These are phyloP conservation scores for Boletus vinaceobasis DNA, from an alignment of 768 basidiomycete genomes.

Conservation along the genomic window DNA sequence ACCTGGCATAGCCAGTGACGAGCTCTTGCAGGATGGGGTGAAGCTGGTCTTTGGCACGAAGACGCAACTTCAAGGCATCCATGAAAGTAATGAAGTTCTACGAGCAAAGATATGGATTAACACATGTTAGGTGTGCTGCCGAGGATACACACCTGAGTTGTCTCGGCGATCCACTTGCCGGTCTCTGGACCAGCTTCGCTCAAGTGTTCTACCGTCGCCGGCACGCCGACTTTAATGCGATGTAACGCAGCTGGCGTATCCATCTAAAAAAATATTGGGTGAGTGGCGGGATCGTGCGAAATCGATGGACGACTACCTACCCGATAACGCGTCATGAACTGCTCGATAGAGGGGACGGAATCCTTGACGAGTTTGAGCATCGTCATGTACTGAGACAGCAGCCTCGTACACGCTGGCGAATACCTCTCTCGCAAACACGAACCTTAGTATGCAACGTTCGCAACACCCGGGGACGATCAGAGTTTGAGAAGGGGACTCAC, in stretches of 20 bases:
- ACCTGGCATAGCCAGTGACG: slow-evolving; percentile 90
- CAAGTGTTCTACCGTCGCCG: slow-evolving; percentile 94
- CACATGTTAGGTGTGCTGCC: neutral
- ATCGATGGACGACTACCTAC: slow-evolving; percentile 39
- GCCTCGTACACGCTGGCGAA: slow-evolving; percentile 89
- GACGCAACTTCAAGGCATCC: slow-evolving; percentile 89
- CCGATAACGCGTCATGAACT: slow-evolving; percentile 87
- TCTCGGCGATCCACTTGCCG: slow-evolving; percentile 96
- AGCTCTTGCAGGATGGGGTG: slow-evolving; percentile 94
- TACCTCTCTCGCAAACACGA: slow-evolving; percentile 59
- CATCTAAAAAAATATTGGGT: slow-evolving; percentile 52
- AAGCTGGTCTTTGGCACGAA: slow-evolving; percentile 96
- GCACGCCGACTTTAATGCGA: slow-evolving; percentile 86
- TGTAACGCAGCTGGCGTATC: slow-evolving; percentile 92
- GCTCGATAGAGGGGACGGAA: slow-evolving; percentile 79
- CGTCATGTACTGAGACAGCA: slow-evolving; percentile 97
- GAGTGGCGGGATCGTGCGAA: neutral
- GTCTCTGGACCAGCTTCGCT: slow-evolving; percentile 90
- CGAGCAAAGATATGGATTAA: neutral
- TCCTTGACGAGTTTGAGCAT: slow-evolving; percentile 94
- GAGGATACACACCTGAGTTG: slow-evolving; percentile 69
- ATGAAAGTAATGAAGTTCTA: slow-evolving; percentile 98
- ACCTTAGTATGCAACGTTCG: slow-evolving; percentile 6
- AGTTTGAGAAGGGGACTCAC: slow-evolving; percentile 47
- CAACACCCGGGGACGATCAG: neutral